Evolutionary conservation across 2,329 filamentous ascomycete genomes (phyloP).

Genomic region (Cordyceps cicadae): DNA sequence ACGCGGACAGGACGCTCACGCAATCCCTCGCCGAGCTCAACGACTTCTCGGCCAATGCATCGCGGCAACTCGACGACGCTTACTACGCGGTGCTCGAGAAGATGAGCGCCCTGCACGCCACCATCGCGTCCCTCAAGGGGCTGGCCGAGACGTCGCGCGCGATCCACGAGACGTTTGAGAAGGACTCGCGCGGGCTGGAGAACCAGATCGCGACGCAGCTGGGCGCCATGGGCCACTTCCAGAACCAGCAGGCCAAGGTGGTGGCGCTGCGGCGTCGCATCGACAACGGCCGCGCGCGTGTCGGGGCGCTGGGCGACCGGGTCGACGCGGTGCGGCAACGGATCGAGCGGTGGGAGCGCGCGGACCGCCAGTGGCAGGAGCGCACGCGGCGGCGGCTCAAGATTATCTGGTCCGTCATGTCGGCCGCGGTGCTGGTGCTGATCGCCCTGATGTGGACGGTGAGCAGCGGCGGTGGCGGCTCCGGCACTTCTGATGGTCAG

Average conservation of each 20-base stretch:
- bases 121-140: slow-evolving; percentile 56
- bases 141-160: slow-evolving; percentile 54
- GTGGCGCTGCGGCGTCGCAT: slow-evolving; percentile 54
- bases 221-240: slow-evolving; percentile 51
- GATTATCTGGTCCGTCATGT: slow-evolving; percentile 54
- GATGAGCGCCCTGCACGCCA: slow-evolving; percentile 54
- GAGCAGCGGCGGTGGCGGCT: not conserved
- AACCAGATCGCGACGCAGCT: slow-evolving; percentile 54
- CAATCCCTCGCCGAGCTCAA: slow-evolving; percentile 47
- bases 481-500: not conserved
- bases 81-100: slow-evolving; percentile 69
- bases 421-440: slow-evolving; percentile 38
- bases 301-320: slow-evolving; percentile 51
- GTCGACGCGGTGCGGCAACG: slow-evolving; percentile 55
- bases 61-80: slow-evolving; percentile 60
- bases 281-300: slow-evolving; percentile 48
- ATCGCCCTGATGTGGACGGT: slow-evolving; percentile 33
- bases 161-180: slow-evolving; percentile 50
- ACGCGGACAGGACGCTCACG: slow-evolving; percentile 34
- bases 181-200: slow-evolving; percentile 50
- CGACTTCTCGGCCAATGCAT: slow-evolving; percentile 53
- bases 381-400: slow-evolving; percentile 55
- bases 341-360: slow-evolving; percentile 59
- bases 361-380: slow-evolving; percentile 61
- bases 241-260: slow-evolving; percentile 57